Evolutionary conservation across 1,284 basidiomycete genomes (phyloP).

Genomic region (Malassezia vespertilionis): DNA sequence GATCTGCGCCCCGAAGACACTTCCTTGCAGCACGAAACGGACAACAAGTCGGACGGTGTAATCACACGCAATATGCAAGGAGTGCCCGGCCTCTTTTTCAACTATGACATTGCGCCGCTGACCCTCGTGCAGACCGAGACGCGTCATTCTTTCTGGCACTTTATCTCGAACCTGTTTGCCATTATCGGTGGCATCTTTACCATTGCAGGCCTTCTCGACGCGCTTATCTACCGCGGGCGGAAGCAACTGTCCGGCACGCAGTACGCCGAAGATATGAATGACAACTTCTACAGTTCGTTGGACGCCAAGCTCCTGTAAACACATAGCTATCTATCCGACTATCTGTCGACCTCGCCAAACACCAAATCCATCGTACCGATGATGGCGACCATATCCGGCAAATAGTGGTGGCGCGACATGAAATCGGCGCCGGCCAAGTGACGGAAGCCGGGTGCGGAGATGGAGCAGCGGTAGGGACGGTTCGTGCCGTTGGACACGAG

Average conservation of each 20-base stretch:
- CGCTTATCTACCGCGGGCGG: slow-evolving; percentile 60
- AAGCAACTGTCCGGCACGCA: slow-evolving; percentile 1
- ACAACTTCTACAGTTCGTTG: slow-evolving; percentile 6
- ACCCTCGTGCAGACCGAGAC: slow-evolving; percentile 49
- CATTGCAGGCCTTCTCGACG: slow-evolving; percentile 81
- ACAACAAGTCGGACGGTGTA: slow-evolving; percentile 31
- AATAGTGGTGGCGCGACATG: slow-evolving; percentile 41
- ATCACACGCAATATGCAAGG: slow-evolving; percentile 67
- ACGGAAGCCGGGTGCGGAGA: slow-evolving; percentile 45
- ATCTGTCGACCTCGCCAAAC: slow-evolving; percentile 46
- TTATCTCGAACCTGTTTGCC: slow-evolving; percentile 71
- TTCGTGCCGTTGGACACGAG: slow-evolving; percentile 46
- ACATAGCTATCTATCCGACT: not conserved
- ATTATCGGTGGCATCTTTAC: slow-evolving; percentile 95
- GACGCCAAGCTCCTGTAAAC: slow-evolving; percentile 14
- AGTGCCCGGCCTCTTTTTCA: slow-evolving; percentile 51
- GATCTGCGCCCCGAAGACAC: slow-evolving; percentile 51
- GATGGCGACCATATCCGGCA: slow-evolving; percentile 45
- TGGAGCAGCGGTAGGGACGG: slow-evolving; percentile 46
- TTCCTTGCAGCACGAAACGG: slow-evolving; percentile 11
- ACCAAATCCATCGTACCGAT: slow-evolving; percentile 46
- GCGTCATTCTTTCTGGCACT: slow-evolving; percentile 88
- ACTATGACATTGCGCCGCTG: slow-evolving; percentile 60
- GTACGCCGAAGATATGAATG: slow-evolving; percentile 15
- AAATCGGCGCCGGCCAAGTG: slow-evolving; percentile 45